Base-by-base conservation (phyloP, 2,329 filamentous ascomycete genomes). In the Hyphodiscus sp. region DNA sequence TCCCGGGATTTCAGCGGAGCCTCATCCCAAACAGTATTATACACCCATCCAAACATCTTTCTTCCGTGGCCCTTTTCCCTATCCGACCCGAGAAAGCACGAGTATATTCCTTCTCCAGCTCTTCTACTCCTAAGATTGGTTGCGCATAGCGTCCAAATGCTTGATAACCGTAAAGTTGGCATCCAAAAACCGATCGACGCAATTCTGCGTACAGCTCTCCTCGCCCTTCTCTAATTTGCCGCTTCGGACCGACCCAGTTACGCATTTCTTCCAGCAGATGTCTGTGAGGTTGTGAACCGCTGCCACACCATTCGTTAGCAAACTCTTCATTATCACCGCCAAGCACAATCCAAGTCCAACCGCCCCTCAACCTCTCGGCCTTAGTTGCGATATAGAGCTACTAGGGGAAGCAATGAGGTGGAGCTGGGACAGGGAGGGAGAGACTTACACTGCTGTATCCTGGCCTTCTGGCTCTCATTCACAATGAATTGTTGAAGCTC, bases 191-290 rank as follows among this genome's bases (percentile, higher is more conserved):
- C 94, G 80, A 66, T 96, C 89, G 53, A 97, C 91, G 68, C 94
- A 99, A 76, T 96, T 96, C 70, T 85, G 78, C 69, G 96, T 80
- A 71, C 94, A 99, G 9, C 77, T 74, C 74, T 94, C 86, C 75
- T 99, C 94, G 57, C 73, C 76, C 65, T 79, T 81, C 62, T 95
- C 89, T 61, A 99, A 76, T 65, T 83, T 81, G 26, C 83, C 81
- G 57, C 78, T 80, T 62, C 85, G 84, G 69, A 96, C 86, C 54
- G 77, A 78, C 51, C 83, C 77, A 9, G 87, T 86, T 57, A 96
- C 78, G 77, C 94, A 99, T 76, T 96, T 97, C 69, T 85, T 90
- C 85, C 91, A 99, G 81, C 94, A 99, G 56, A 87, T 81, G 65
- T 94, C 87, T 44, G 82, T 83, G 38, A 87, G 74, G 61, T 74